A percentile compares a stretch with the other conserved stretches of the same genome.
Conservation (phyloP, 345 rosid species). For the Zanthoxylum bungeanum region DNA sequence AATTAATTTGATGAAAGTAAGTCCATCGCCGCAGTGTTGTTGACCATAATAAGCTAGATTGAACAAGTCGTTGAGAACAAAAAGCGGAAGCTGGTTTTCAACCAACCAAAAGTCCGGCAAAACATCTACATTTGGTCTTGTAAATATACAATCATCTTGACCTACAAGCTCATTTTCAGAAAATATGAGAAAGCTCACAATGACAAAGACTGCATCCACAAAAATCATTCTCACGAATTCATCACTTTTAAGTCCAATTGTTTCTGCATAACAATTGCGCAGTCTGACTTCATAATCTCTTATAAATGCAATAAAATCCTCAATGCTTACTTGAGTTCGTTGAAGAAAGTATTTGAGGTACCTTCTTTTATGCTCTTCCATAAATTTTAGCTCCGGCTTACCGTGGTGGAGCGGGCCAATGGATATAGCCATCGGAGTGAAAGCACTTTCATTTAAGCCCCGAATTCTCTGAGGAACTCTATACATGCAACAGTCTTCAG, state of each 20-base stretch:
- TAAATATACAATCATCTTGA: no score
- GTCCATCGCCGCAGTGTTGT: no score
- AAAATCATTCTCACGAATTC: constrained; percentile 18
- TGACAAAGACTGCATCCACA: constrained; percentile 15
- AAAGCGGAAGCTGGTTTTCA: constrained; percentile 33
- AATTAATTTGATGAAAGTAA: no score
- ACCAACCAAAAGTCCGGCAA: constrained; percentile 14
- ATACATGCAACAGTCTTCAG: no score
- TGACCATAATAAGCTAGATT: no score
- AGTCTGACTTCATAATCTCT: neutral
- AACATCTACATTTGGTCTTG: no score
- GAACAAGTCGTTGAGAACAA: constrained; percentile 15
- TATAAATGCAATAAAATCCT: neutral
- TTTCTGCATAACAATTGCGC: constrained; percentile 8
- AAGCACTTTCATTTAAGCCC: no score
- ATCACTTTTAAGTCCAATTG: neutral
- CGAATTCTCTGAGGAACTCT: no score
- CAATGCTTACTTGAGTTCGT: neutral
- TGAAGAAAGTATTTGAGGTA: constrained; percentile 11
- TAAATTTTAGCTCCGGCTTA: neutral
- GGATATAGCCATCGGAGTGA: no score
- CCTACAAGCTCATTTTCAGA: no score
- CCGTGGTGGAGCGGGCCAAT: constrained; percentile 23
- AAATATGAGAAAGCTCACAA: constrained; percentile 1
- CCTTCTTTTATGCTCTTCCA: constrained; percentile 21